Conservation (phyloP, 805 yeast genomes). For the Blastobotrys peoriensis region DNA sequence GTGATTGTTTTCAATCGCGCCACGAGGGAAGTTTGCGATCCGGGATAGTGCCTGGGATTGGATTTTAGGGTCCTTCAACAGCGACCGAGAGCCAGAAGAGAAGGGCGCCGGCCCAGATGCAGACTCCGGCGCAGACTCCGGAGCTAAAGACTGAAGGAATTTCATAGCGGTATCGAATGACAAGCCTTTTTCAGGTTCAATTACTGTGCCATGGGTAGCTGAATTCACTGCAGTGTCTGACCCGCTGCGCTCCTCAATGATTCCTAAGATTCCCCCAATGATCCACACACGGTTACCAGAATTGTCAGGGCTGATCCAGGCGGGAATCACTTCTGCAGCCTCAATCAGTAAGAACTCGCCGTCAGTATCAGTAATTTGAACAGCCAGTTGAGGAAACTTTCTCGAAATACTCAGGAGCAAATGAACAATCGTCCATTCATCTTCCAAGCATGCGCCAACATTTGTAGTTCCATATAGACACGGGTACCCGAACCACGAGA, state of each 20-base stretch:
- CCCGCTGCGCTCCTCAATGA: neutral
- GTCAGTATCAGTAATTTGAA: constrained; percentile 40
- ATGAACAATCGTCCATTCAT: constrained; percentile 29
- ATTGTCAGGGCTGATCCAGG: constrained; percentile 42
- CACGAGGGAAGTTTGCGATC: constrained; percentile 14
- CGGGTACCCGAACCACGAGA: constrained; percentile 9
- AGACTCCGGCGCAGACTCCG: neutral
- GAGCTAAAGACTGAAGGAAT: neutral
- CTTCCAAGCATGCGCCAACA: constrained; percentile 28
- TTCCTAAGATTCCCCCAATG: neutral
- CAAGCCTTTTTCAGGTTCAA: neutral
- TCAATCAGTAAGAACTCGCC: constrained; percentile 53
- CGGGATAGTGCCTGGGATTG: constrained; percentile 7
- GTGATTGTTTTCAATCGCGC: constrained; percentile 9
- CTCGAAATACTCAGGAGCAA: constrained; percentile 19
- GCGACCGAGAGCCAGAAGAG: neutral
- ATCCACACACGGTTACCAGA: constrained; percentile 22
- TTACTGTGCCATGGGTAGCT: neutral
- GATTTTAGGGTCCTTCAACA: neutral
- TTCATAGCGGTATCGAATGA: constrained; percentile 7
- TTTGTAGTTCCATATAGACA: constrained; percentile 23
- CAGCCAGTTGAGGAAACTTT: constrained; percentile 12
- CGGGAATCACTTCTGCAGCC: constrained; percentile 41
- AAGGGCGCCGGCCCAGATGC: neutral
- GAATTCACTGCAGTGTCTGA: no score